These are phyloP conservation scores for Lindgomyces ingoldianus DNA, from an alignment of 495 filamentous ascomycete genomes.

Conservation along the genomic window DNA sequence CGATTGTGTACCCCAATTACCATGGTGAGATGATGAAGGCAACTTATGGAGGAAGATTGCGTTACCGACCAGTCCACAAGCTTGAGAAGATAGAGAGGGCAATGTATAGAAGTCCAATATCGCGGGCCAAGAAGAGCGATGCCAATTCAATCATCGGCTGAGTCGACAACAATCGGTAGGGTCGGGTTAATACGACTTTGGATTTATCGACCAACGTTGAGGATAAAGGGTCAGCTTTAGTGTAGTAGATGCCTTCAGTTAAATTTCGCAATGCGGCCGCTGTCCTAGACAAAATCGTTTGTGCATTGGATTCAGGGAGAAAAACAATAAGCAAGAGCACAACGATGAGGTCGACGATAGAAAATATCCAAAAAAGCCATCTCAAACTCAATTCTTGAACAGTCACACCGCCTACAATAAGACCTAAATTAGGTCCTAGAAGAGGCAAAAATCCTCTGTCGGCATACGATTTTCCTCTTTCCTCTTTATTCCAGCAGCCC, in stretches of 20 bases:
- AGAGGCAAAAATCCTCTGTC: constrained; percentile 15
- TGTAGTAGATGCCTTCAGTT: constrained; percentile 26
- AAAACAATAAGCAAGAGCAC: constrained; percentile 68
- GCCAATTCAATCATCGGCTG: constrained; percentile 46
- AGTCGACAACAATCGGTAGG: constrained; percentile 40
- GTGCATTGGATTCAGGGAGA: constrained; percentile 47
- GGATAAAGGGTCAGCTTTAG: neutral
- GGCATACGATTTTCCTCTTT: constrained; percentile 28
- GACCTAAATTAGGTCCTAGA: constrained; percentile 39
- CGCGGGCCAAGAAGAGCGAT: constrained; percentile 43
- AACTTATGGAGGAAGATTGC: constrained; percentile 40
- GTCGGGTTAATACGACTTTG: constrained; percentile 14
- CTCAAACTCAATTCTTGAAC: constrained; percentile 37
- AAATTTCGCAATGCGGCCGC: constrained; percentile 17
- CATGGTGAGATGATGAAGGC: constrained; percentile 47
- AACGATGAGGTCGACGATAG: constrained; percentile 69
- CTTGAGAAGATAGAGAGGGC: constrained; percentile 47
- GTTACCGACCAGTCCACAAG: constrained; percentile 45
- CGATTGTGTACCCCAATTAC: constrained; percentile 40
- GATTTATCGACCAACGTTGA: constrained; percentile 5
- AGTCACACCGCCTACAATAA: constrained; percentile 45
- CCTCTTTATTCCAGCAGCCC: constrained; percentile 20
- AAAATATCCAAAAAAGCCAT: constrained; percentile 44
- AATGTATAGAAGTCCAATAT: constrained; percentile 48
- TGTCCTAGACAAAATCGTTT: constrained; percentile 25